Evolutionary conservation across 176 grass and related monocot genomes (phyloP), one percentile per base, ranked within the genome.

Genomic region (Oryza longistaminata): DNA sequence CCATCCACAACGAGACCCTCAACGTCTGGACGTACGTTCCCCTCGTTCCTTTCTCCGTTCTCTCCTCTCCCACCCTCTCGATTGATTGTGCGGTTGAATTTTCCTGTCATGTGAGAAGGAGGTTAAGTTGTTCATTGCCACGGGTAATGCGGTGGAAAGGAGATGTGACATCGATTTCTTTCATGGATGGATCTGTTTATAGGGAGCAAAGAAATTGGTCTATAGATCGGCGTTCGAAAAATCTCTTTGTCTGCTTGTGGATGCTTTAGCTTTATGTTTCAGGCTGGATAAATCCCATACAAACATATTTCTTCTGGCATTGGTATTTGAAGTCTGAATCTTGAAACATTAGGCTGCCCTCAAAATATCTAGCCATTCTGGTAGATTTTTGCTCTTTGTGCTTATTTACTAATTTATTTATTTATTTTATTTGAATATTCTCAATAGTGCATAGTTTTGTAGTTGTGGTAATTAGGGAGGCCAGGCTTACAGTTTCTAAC

Each of bases 1-100:
- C 94, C 76, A 92, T 97, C 90, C 94, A 97, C 90, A 97, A 97
- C 85, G 94, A 97, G 88, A 97, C 94, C 67, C 87, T 94, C 85
- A 97, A 94, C 84, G 92, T 94, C 50, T 97, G 94, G 92, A 94
- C 94, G 94, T 97, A 81, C 78, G 92, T 86, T 3, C 52, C n/a
- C 39, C 31, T n/a, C 6, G 29, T 31, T 31, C 29, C 29, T 31
- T 31, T 31, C 29, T 31, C 29, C 29, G 29, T 31, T n/a, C 29
- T 31, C 29, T 31, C 29, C 29, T 31, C 29, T 2, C 29, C 29
- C 29, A n/a, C n/a, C 29, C 29, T 26, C n/a, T 13, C 21, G 16
- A 55, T 26, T 14, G 12, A 43, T 79, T 39, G 10, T 35, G 9
- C 62, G 16, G 27, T 85, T 64, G 6, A 29, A 71, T 87, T 87